These are phyloP conservation scores for Lactarius sanguifluus DNA, from an alignment of 768 basidiomycete genomes.

Conservation along the genomic window DNA sequence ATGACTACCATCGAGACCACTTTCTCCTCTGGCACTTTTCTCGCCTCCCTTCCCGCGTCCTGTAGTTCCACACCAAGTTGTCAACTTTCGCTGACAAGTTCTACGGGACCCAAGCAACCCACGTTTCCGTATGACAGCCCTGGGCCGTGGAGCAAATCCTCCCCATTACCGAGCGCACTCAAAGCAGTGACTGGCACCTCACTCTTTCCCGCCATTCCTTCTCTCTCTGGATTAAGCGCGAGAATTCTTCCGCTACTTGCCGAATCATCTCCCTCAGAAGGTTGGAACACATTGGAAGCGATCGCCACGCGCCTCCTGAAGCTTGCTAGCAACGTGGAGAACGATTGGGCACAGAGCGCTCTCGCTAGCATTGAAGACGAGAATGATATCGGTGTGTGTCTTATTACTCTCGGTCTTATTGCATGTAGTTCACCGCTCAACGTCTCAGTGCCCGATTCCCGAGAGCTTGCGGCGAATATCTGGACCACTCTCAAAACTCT, in stretches of 20 bases:
- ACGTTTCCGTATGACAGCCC: constrained; percentile 24
- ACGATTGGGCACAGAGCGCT: constrained; percentile 35
- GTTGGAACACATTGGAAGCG: constrained; percentile 33
- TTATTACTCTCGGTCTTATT: neutral
- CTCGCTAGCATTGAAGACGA: constrained; percentile 35
- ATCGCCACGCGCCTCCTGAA: constrained; percentile 28
- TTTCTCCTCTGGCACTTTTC: constrained; percentile 57
- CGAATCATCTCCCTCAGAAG: constrained; percentile 32
- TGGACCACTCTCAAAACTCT: constrained; percentile 75
- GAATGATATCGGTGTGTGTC: constrained; percentile 33
- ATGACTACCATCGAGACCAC: constrained; percentile 51
- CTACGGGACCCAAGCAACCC: constrained; percentile 5
- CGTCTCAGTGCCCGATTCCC: constrained; percentile 44
- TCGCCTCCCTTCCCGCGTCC: constrained; percentile 44
- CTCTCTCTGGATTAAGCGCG: constrained; percentile 31
- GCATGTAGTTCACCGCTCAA: neutral
- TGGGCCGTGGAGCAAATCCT: constrained; percentile 19
- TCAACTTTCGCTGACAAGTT: constrained; percentile 19
- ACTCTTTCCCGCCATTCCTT: constrained; percentile 32
- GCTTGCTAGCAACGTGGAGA: constrained; percentile 31
- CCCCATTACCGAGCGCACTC: constrained; percentile 25
- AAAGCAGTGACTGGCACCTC: constrained; percentile 29
- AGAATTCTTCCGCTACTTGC: constrained; percentile 32
- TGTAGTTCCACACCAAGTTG: constrained; percentile 32
- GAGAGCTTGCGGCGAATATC: constrained; percentile 46